Evolutionary conservation across 192 early-diverging fungal genomes (phyloP).

Genomic region (Obelidium mucronatum): DNA sequence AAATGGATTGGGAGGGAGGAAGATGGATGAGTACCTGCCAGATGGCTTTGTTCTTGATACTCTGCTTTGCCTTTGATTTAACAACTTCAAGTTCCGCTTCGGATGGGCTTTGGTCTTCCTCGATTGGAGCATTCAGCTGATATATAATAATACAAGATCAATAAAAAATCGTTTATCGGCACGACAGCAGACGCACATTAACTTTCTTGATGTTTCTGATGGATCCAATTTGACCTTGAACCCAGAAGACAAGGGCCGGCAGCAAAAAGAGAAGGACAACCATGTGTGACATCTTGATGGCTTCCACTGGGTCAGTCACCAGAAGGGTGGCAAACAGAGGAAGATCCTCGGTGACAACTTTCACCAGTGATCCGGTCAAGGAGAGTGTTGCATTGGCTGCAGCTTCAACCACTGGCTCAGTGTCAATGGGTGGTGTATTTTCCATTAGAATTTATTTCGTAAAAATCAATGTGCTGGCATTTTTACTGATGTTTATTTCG

Average conservation of each 20-base stretch:
- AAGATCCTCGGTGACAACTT: slow-evolving; percentile 14
- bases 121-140: slow-evolving; percentile 28
- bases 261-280: slow-evolving; percentile 28
- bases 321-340: slow-evolving; percentile 21
- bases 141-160: neutral
- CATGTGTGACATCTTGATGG: slow-evolving; percentile 28
- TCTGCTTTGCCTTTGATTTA: slow-evolving; percentile 7
- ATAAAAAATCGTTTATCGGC: no score
- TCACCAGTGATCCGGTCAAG: slow-evolving; percentile 3
- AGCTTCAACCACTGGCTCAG: neutral
- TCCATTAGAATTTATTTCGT: no score
- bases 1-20: no score
- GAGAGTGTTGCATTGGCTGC: slow-evolving; percentile 8
- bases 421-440: no score
- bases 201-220: slow-evolving; percentile 22
- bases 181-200: slow-evolving; percentile 19
- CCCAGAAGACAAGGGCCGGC: slow-evolving; percentile 26
- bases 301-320: slow-evolving; percentile 20
- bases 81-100: slow-evolving; percentile 11
- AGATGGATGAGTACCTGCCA: slow-evolving; percentile 31
- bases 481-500: no score
- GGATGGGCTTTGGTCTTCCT: slow-evolving; percentile 12
- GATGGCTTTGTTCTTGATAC: slow-evolving; percentile 18
- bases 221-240: slow-evolving; percentile 10
- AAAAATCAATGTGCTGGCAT: no score